Conservation (phyloP, 805 yeast species). For the Sugiyamaella chiloensis region DNA sequence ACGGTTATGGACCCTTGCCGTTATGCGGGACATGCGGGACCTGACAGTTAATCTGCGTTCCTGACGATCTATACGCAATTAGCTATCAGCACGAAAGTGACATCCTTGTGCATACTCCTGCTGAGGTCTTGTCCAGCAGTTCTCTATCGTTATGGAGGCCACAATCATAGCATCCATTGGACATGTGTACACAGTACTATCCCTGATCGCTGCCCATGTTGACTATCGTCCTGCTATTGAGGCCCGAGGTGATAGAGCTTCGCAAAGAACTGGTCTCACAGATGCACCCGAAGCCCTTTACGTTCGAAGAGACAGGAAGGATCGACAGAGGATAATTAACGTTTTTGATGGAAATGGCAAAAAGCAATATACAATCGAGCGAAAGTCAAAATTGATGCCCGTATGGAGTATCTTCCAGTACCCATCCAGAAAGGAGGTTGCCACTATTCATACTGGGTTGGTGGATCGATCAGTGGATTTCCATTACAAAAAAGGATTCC, state of each 20-base stretch:
- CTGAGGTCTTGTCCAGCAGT: conserved; percentile 5
- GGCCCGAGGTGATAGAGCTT: conserved; percentile 1
- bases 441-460: conserved; percentile 51
- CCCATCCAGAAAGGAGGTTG: conserved; percentile 47
- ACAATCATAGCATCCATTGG: conserved; percentile 5
- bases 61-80: not conserved
- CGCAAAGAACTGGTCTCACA: conserved; percentile 15
- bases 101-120: conserved; percentile 1
- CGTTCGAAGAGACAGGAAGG: conserved; percentile 49
- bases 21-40: too few relatives aligned
- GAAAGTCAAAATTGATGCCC: conserved; percentile 46
- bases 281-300: conserved; percentile 38
- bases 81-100: not conserved
- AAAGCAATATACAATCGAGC: conserved; percentile 49
- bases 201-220: conserved; percentile 10
- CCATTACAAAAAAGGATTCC: conserved; percentile 45
- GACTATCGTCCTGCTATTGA: conserved; percentile 6
- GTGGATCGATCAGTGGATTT: conserved; percentile 46
- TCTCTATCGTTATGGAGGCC: conserved; percentile 13
- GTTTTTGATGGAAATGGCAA: conserved; percentile 49
- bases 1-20: too few relatives aligned
- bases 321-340: conserved; percentile 44
- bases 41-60: too few relatives aligned
- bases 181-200: conserved; percentile 9
- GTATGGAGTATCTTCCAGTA: conserved; percentile 49